A percentile compares a stretch with the other conserved stretches of the same genome.
These are phyloP conservation scores for Calonectria hongkongensis DNA, from an alignment of 2,329 filamentous ascomycete species.

Conservation along the genomic window DNA sequence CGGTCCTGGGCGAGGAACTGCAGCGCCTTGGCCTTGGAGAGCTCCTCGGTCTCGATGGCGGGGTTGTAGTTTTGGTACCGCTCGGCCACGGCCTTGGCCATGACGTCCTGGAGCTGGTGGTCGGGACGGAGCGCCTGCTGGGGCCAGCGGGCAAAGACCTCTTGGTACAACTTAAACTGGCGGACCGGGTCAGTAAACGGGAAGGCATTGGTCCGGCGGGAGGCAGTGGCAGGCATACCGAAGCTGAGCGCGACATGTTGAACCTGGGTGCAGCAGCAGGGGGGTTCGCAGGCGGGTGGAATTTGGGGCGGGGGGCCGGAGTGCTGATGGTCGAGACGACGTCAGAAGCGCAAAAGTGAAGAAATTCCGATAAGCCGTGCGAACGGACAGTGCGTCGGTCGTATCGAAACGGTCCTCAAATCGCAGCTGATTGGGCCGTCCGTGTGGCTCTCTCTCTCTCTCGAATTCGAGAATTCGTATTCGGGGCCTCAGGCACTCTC, in stretches of 20 bases:
- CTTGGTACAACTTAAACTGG: conserved; percentile 62
- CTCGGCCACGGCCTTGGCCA: conserved; percentile 63
- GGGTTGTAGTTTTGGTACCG: conserved; percentile 59
- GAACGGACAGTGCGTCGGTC: rapidly evolving
- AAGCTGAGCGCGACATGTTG: conserved; percentile 60
- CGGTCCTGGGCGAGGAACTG: conserved; percentile 76
- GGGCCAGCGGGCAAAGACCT: conserved; percentile 74
- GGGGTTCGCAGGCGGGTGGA: conserved; percentile 29
- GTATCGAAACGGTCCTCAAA: conserved; percentile 27
- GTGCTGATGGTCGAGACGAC: conserved; percentile 46
- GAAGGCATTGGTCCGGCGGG: neutral
- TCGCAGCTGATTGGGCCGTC: conserved; percentile 46
- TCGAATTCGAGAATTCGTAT: neutral
- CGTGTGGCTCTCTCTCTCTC: too few species aligned
- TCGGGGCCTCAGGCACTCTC: conserved; percentile 28
- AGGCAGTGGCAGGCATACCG: conserved; percentile 48
- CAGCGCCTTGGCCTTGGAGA: conserved; percentile 76
- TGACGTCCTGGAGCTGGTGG: conserved; percentile 75
- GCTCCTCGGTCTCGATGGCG: conserved; percentile 67
- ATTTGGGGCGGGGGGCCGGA: conserved; percentile 9
- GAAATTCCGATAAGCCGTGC: conserved; percentile 53
- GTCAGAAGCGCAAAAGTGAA: conserved; percentile 49
- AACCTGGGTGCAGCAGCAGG: conserved; percentile 36
- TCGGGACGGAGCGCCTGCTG: conserved; percentile 78
- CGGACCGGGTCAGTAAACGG: conserved; percentile 18